A percentile compares a stretch with the other conserved stretches of the same genome.
Evolutionary conservation across 805 yeast genomes (phyloP).

Genomic region (Kodamaea sagamina): DNA sequence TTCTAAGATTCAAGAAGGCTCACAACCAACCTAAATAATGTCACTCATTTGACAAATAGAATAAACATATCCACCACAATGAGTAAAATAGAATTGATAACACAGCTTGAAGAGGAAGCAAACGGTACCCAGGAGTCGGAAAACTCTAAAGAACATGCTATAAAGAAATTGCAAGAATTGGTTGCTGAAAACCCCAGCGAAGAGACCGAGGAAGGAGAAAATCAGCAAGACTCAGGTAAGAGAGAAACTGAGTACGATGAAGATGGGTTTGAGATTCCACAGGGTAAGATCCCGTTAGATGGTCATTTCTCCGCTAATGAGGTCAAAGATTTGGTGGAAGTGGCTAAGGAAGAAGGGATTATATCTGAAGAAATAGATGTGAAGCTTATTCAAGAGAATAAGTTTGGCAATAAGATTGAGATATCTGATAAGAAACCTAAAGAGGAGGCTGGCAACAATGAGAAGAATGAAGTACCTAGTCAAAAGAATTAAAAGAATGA

Average conservation of each 20-base stretch:
- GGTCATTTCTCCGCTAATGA: conserved; percentile 43
- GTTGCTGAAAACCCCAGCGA: conserved; percentile 19
- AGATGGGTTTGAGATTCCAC: conserved; percentile 41
- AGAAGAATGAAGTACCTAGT: not conserved
- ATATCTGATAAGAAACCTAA: conserved; percentile 17
- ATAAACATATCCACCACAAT: conserved; percentile 9
- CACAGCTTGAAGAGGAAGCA: conserved; percentile 25
- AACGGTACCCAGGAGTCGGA: not conserved
- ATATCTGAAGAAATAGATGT: conserved; percentile 28
- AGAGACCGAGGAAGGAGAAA: not conserved
- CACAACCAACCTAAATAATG: not conserved
- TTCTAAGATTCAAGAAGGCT: not conserved
- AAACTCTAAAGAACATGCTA: conserved; percentile 16
- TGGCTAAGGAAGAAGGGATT: conserved; percentile 35
- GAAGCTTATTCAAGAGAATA: conserved; percentile 24
- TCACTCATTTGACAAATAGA: conserved; percentile 6
- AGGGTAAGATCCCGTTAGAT: conserved; percentile 41
- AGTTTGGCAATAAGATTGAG: conserved; percentile 35
- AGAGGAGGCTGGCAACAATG: conserved; percentile 1
- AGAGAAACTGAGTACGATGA: conserved; percentile 22
- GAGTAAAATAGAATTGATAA: conserved; percentile 28
- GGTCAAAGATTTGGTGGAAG: conserved; percentile 29
- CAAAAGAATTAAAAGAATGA: not conserved
- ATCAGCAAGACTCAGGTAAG: conserved; percentile 2
- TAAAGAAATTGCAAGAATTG: conserved; percentile 30